Base-by-base conservation (phyloP, 1,284 basidiomycete genomes). In the Tilletiopsis washingtonensis region DNA sequence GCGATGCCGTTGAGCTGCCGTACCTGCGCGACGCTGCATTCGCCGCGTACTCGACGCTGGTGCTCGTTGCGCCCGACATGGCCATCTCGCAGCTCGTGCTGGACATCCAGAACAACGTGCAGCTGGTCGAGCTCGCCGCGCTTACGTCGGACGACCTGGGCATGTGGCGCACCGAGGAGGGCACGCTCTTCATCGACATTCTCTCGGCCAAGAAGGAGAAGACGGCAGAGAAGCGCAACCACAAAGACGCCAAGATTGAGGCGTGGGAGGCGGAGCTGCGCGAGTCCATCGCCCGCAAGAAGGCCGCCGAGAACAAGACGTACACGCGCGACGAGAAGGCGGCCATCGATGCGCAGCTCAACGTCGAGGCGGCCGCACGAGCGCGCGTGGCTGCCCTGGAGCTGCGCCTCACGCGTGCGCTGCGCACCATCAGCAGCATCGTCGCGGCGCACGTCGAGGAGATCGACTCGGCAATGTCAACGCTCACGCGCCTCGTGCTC, bases 251-350 rank as follows among this genome's bases (percentile, higher is more conserved):
- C 21, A 61, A 56, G 43, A 62, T 71, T 43, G 71, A 73, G 32
- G 49, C 59, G 36, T 73, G 71, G 71, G 71, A 73, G 32, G 67
- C 63, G 15, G 69, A 73, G 51, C 57, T 73, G 17, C 63, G 71
- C 25, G 64, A 62, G 25, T 59, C 62, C 25, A 62, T 73, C 19
- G 71, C 69, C 17, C 62, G 61, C 53, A 70, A 71, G 53, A 73
- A 73, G 53, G 61, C 67, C 3, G 56, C 64, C 3, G 59, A 57
- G 25, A 64, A 49, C 41, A 61, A 63, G 51, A 56, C 57, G 19
- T 60, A 67, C 38, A 67, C 71, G 5, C 59, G 64, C 43, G 64
- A 70, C 50, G 59, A 73, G 45, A 57, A 66, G 49, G 55, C 52
- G 24, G 57, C 61, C 7, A 54, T 73, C 11, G 66, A 70, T 12